Evolutionary conservation across 2,329 filamentous ascomycete genomes (phyloP).

Genomic region (Stemphylium beticola): DNA sequence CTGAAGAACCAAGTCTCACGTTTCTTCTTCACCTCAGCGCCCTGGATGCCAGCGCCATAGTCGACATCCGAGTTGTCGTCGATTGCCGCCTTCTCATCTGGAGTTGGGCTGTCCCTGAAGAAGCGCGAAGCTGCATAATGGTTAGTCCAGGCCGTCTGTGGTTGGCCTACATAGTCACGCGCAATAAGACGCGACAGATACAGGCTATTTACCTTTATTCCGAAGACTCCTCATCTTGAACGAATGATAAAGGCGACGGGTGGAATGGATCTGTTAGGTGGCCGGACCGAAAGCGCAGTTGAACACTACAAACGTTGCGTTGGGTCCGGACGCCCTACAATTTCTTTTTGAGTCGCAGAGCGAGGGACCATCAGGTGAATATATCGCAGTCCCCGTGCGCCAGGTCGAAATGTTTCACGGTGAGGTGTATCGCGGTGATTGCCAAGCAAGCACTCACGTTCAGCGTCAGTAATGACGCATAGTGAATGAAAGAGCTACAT

Average conservation of each 20-base stretch:
- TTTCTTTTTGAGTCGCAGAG: not conserved
- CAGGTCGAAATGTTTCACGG: not conserved
- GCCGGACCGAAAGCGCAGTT: not conserved
- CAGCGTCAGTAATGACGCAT: not conserved
- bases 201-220: slow-evolving; percentile 20
- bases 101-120: slow-evolving; percentile 23
- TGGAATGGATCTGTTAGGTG: not conserved
- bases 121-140: slow-evolving; percentile 24
- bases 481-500: not conserved
- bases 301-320: not conserved
- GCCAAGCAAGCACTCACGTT: not conserved
- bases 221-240: slow-evolving; percentile 28
- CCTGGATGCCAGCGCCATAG: slow-evolving; percentile 26
- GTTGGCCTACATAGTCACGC: not conserved
- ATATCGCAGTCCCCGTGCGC: not conserved
- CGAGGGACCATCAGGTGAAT: not conserved
- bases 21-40: slow-evolving; percentile 18
- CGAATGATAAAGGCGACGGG: not conserved
- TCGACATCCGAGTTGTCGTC: not conserved
- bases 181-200: not conserved
- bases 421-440: not conserved
- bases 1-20: slow-evolving; percentile 9
- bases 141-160: not conserved
- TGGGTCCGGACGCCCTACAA: no score
- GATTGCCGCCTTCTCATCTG: slow-evolving; percentile 25